phyloP scores from a whole-genome alignment of 2,329 filamentous ascomycete genomes.

The Sporothrix mexicana region DNA sequence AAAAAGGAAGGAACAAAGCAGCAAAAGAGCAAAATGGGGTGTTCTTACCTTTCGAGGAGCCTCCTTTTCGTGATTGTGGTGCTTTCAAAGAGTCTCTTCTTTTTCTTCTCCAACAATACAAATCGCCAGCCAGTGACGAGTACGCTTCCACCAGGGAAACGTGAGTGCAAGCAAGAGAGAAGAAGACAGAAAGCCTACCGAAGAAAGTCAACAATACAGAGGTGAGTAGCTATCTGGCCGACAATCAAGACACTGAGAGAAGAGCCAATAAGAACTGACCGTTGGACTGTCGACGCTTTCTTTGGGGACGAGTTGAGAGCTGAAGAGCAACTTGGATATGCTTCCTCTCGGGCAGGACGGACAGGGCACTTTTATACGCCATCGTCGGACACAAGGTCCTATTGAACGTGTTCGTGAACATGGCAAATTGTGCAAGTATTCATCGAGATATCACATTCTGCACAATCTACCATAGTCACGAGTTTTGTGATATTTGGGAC shows the following conservation, averaged over 20 bases:
- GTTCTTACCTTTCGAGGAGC: not conserved
- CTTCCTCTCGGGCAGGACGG: not conserved
- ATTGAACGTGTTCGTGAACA: slow-evolving; percentile 1
- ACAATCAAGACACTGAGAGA: not conserved
- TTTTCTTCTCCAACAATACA: not conserved
- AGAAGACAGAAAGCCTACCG: not conserved
- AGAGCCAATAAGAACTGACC: not conserved
- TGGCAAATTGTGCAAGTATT: too few species aligned
- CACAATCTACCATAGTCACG: too few species aligned
- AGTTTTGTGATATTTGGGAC: not conserved
- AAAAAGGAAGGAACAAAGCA: too few species aligned
- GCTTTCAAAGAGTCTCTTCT: not conserved
- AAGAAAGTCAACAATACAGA: not conserved
- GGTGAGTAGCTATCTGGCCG: not conserved
- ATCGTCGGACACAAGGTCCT: not conserved
- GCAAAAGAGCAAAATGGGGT: not conserved
- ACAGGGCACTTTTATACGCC: not conserved
- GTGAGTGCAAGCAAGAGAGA: not conserved
- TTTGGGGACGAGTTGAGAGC: not conserved
- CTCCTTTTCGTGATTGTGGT: not conserved
- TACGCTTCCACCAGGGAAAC: slow-evolving; percentile 10
- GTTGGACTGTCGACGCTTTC: not conserved
- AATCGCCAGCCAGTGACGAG: not conserved
- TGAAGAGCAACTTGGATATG: not conserved
- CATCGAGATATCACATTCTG: too few species aligned